Percentiles rank a stretch among this genome's conserved stretches.
Evolutionary conservation across 2,329 filamentous ascomycete species (phyloP).

Genomic region (Pestalotiopsis sp.): DNA sequence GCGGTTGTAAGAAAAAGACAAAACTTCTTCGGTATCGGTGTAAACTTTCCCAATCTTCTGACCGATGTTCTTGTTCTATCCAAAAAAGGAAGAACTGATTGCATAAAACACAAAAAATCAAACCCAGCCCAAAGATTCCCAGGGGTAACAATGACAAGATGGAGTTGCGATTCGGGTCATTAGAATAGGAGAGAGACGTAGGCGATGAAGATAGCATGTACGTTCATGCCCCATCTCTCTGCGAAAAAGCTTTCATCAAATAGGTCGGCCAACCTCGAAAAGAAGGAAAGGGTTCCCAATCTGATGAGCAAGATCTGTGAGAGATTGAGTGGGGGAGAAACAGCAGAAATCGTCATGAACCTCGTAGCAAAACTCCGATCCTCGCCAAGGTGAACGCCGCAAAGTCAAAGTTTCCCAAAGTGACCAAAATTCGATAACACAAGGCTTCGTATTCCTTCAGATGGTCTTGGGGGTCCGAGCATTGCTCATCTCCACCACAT

Average conservation of each 20-base stretch:
- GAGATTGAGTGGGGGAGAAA: slow-evolving; percentile 41
- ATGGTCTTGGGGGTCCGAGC: slow-evolving; percentile 61
- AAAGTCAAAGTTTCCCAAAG: slow-evolving; percentile 17
- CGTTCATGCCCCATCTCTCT: slow-evolving; percentile 35
- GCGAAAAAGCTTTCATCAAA: slow-evolving; percentile 41
- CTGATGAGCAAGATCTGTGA: slow-evolving; percentile 44
- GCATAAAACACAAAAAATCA: slow-evolving; percentile 15
- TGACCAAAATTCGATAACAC: slow-evolving; percentile 10
- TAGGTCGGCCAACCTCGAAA: slow-evolving; percentile 51
- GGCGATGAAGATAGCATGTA: slow-evolving; percentile 29
- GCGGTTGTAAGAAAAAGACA: slow-evolving; percentile 26
- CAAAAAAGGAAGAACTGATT: slow-evolving; percentile 16
- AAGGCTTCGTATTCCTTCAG: slow-evolving; percentile 38
- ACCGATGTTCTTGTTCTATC: slow-evolving; percentile 19
- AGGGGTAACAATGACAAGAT: slow-evolving; percentile 21
- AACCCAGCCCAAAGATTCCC: slow-evolving; percentile 14
- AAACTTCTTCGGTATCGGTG: slow-evolving; percentile 19
- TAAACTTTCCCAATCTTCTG: slow-evolving; percentile 15
- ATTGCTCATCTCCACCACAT: slow-evolving; percentile 85
- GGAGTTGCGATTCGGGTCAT: slow-evolving; percentile 32
- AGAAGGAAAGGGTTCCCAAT: slow-evolving; percentile 57
- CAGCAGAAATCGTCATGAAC: slow-evolving; percentile 29
- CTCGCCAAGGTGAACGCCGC: slow-evolving; percentile 18
- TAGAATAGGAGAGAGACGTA: slow-evolving; percentile 30
- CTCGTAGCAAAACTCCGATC: slow-evolving; percentile 18